A percentile compares a stretch with the other conserved stretches of the same genome.
These are phyloP conservation scores for Scopulariopsis brevicaulis DNA, from an alignment of 2,329 filamentous ascomycete species.

Conservation along the genomic window DNA sequence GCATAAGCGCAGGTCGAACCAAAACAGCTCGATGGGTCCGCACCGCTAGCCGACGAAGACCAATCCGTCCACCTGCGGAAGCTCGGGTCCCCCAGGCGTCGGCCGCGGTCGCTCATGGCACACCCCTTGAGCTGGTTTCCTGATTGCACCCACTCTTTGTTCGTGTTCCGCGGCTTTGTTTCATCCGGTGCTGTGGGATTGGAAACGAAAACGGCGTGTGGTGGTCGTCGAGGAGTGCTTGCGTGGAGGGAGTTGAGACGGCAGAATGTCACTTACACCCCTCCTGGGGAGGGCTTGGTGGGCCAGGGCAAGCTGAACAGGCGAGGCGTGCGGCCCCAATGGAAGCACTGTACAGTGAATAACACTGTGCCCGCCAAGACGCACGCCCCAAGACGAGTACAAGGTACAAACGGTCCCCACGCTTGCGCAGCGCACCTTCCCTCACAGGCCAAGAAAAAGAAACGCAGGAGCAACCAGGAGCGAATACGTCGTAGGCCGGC, in stretches of 20 bases:
- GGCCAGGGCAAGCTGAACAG: background rate
- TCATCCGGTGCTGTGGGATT: background rate
- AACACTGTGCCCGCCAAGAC: background rate
- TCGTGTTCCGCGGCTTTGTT: background rate
- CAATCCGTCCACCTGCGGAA: background rate
- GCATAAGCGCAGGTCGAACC: background rate
- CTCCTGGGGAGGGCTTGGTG: background rate
- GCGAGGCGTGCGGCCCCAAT: background rate
- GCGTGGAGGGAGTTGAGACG: background rate
- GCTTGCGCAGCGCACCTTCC: too few species aligned
- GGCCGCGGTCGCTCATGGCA: background rate
- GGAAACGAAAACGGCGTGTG: background rate
- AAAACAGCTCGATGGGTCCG: background rate
- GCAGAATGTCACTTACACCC: background rate
- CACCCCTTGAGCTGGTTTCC: background rate
- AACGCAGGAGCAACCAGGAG: too few species aligned
- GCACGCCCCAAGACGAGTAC: background rate
- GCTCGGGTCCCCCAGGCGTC: background rate
- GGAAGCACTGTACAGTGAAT: background rate
- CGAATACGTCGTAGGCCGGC: background rate
- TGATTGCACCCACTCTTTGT: background rate
- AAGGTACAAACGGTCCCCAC: too few species aligned
- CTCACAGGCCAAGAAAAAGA: too few species aligned
- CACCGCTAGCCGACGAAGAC: background rate
- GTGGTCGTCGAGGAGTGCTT: background rate